These are phyloP conservation scores for Scheffersomyces amazonensis DNA, from an alignment of 805 yeast genomes.

Conservation along the genomic window DNA sequence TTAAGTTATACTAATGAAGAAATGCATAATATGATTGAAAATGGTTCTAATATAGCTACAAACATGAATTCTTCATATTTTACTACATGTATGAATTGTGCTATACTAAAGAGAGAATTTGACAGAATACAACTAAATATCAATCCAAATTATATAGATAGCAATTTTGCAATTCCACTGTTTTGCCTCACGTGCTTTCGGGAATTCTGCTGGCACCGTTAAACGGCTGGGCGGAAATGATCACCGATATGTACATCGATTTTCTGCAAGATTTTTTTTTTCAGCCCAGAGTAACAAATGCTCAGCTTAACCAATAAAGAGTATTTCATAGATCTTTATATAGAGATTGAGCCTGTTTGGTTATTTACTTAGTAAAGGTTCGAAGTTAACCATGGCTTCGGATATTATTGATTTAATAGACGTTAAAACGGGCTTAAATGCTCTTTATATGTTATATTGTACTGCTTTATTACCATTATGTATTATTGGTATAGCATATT, in stretches of 20 bases:
- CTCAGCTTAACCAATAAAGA: too few species aligned
- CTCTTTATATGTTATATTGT: conserved; percentile 34
- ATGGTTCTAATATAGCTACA: conserved; percentile 53
- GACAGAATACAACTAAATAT: conserved; percentile 27
- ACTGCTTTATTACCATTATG: conserved; percentile 28
- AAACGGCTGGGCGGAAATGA: not conserved
- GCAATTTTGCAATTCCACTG: conserved; percentile 9
- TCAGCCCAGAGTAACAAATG: too few species aligned
- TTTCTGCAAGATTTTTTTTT: not conserved
- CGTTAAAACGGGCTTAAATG: conserved; percentile 7
- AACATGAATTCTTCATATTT: conserved; percentile 40
- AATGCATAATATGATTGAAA: conserved; percentile 42
- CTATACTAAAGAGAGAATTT: conserved; percentile 49
- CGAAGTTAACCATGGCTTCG: not conserved
- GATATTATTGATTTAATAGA: conserved; percentile 2
- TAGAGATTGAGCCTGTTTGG: too few species aligned
- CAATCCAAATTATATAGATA: conserved; percentile 1
- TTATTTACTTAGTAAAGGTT: too few species aligned
- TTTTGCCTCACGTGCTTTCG: conserved; percentile 15
- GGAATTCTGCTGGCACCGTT: conserved; percentile 15
- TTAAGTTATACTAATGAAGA: conserved; percentile 47
- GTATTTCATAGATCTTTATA: too few species aligned
- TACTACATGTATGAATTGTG: conserved; percentile 54
- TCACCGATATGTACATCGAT: not conserved
- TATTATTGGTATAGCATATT: conserved; percentile 34